phyloP scores from a whole-genome alignment of 768 basidiomycete species.

The Crassisporium funariophilum region DNA sequence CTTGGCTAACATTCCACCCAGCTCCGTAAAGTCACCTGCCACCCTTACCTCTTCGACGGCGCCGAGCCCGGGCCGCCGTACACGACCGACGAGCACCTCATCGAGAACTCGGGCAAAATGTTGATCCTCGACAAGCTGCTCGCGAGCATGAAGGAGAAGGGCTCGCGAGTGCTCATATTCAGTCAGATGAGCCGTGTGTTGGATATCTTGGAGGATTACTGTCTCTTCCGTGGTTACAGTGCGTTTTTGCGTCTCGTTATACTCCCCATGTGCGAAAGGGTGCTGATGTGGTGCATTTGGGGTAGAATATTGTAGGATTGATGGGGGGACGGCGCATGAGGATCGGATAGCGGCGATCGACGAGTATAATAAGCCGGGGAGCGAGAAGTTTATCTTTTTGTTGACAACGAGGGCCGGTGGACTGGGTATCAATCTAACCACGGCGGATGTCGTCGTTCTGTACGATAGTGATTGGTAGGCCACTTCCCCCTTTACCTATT shows the following conservation, averaged over 20 bases:
- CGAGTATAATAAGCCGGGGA: conserved; percentile 93
- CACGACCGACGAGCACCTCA: conserved; percentile 95
- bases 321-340: conserved; percentile 94
- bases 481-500: neutral
- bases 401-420: conserved; percentile 97
- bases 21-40: conserved; percentile 86
- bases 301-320: conserved; percentile 93
- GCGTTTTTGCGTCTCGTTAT: conserved; percentile 30
- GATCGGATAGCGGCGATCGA: conserved; percentile 95
- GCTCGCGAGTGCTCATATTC: conserved; percentile 96
- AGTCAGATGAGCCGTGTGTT: conserved; percentile 99
- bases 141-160: conserved; percentile 83
- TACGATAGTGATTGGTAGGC: conserved; percentile 95
- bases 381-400: conserved; percentile 95
- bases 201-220: conserved; percentile 97
- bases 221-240: conserved; percentile 89
- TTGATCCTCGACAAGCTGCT: conserved; percentile 94
- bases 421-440: conserved; percentile 93
- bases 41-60: conserved; percentile 92
- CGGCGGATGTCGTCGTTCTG: conserved; percentile 92
- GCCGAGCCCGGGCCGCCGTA: conserved; percentile 99
- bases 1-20: conserved; percentile 19
- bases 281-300: conserved; percentile 5
- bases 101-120: conserved; percentile 97
- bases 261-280: neutral